phyloP scores from a whole-genome alignment of 257 asterid species.

The Solanum dulcamara region DNA sequence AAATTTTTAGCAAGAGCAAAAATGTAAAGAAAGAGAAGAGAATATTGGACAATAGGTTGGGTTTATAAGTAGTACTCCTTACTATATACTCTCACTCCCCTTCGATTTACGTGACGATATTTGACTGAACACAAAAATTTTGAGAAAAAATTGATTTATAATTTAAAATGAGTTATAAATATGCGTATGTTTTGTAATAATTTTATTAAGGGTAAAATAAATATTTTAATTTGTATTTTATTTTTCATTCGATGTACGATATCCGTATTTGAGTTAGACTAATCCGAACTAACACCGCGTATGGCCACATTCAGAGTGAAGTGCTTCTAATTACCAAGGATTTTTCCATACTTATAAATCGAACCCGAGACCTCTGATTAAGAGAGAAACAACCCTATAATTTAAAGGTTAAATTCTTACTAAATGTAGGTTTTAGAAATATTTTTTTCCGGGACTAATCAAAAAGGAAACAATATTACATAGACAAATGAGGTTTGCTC shows the following conservation, averaged over 20 bases:
- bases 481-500: not conserved
- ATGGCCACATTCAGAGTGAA: no score
- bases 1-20: constrained; percentile 5
- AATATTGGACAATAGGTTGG: not conserved
- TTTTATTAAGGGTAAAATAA: not conserved
- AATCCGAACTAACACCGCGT: no score
- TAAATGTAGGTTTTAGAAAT: not conserved
- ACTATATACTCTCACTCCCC: not conserved
- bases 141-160: not conserved
- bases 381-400: no score
- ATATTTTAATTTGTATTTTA: no score
- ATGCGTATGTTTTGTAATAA: not conserved
- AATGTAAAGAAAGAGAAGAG: not conserved
- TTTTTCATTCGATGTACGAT: no score
- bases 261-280: no score
- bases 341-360: no score
- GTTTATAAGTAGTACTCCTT: not conserved
- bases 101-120: not conserved
- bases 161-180: not conserved
- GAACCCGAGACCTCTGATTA: no score
- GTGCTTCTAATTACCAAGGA: no score
- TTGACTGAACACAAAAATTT: not conserved
- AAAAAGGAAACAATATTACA: no score
- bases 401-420: no score
- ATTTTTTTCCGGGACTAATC: not conserved